Evolutionary conservation across 495 filamentous ascomycete species (phyloP).

Genomic region (Hyaloscypha finlandica): DNA sequence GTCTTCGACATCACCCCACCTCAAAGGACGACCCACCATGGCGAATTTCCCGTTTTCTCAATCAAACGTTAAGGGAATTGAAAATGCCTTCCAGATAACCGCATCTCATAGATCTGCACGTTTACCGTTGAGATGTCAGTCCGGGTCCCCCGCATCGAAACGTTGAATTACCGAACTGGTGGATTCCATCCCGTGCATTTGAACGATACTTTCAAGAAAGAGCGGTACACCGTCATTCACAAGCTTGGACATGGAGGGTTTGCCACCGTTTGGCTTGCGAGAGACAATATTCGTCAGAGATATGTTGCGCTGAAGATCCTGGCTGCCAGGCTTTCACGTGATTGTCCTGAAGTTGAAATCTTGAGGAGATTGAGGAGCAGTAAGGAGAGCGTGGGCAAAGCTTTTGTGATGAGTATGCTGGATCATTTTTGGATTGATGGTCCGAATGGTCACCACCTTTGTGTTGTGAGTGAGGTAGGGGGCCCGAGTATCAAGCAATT

Average conservation of each 20-base stretch:
- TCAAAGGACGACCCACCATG: not conserved
- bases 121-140: not conserved
- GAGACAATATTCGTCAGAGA: slow-evolving; percentile 29
- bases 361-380: slow-evolving; percentile 3
- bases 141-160: not conserved
- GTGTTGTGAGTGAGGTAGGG: not conserved
- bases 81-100: not conserved
- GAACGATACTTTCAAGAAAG: slow-evolving; percentile 43
- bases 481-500: slow-evolving; percentile 1
- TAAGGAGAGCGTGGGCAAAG: not conserved
- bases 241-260: slow-evolving; percentile 51
- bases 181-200: slow-evolving; percentile 49
- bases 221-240: slow-evolving; percentile 43
- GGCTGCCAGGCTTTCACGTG: slow-evolving; percentile 1
- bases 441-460: not conserved
- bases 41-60: not conserved
- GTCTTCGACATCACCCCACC: not conserved
- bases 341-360: slow-evolving; percentile 14
- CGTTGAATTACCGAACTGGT: slow-evolving; percentile 34
- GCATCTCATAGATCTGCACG: not conserved
- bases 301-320: slow-evolving; percentile 37
- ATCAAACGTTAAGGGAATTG: not conserved
- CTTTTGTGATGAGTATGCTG: not conserved
- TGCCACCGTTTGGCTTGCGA: slow-evolving; percentile 43
- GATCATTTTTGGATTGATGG: not conserved